Conservation (phyloP, 108 stramenopile genomes). For the Thalassiosira profunda region DNA sequence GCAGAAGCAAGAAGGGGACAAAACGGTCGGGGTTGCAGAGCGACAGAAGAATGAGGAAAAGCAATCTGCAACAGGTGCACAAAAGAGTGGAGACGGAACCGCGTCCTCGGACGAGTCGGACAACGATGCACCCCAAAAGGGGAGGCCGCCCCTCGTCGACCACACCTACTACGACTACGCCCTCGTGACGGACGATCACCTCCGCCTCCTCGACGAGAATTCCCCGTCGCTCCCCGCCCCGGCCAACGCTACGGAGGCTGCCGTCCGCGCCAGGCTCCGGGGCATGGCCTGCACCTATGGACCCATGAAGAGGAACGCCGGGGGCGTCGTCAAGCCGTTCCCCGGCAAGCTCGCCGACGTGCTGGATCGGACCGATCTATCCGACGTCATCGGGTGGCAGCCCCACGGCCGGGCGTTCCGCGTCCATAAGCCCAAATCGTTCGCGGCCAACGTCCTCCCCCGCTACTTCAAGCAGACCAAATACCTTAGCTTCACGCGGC, state of each 20-base stretch:
- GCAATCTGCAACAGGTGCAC: no score
- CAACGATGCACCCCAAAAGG: no score
- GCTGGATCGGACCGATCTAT: constrained; percentile 42
- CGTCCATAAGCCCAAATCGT: constrained; percentile 68
- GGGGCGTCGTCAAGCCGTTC: constrained; percentile 58
- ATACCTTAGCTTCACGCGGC: constrained; percentile 76
- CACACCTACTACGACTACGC: constrained; percentile 55
- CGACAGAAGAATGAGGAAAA: no score
- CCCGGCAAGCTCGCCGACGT: constrained; percentile 56
- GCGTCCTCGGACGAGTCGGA: no score
- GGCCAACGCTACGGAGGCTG: constrained; percentile 6
- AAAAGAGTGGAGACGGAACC: no score
- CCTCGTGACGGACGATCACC: constrained; percentile 30
- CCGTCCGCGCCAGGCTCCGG: constrained; percentile 20
- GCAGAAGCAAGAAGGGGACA: no score
- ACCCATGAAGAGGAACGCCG: constrained; percentile 55
- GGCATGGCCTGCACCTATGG: constrained; percentile 43
- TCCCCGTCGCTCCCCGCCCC: constrained; percentile 8
- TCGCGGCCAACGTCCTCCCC: constrained; percentile 59
- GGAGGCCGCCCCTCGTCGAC: constrained; percentile 49
- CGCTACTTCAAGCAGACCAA: constrained; percentile 83
- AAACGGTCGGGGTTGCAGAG: no score
- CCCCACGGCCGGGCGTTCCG: constrained; percentile 72
- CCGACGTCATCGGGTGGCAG: constrained; percentile 56
- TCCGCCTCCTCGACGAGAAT: constrained; percentile 34